phyloP scores from a whole-genome alignment of 306 rosid species.

The Prinsepia uniflora region DNA sequence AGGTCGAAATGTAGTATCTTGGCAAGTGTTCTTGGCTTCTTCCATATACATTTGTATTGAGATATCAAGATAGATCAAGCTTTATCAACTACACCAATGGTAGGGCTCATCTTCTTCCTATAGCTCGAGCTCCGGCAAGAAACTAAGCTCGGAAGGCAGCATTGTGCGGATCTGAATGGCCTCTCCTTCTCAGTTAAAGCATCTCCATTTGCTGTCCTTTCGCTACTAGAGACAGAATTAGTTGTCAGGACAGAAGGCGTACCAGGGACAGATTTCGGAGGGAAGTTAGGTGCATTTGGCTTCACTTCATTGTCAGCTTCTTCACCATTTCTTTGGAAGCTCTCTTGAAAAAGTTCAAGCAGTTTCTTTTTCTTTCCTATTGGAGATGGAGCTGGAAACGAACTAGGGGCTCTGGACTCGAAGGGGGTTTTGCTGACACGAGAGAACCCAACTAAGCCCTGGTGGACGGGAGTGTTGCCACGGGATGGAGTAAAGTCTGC shows the following conservation, averaged over 20 bases:
- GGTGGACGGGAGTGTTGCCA: slow-evolving; percentile 73
- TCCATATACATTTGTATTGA: slow-evolving; percentile 7
- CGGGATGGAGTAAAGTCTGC: slow-evolving; percentile 86
- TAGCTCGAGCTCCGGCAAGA: slow-evolving; percentile 64
- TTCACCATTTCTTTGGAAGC: slow-evolving; percentile 27
- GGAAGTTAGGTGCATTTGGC: slow-evolving; percentile 30
- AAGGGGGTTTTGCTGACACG: slow-evolving; percentile 31
- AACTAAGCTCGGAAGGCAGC: slow-evolving; percentile 81
- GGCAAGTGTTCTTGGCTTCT: slow-evolving; percentile 13
- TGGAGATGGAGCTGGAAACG: slow-evolving; percentile 45
- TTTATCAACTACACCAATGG: slow-evolving; percentile 52
- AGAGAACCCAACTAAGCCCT: slow-evolving; percentile 27
- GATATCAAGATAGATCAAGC: slow-evolving; percentile 16
- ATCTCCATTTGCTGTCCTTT: slow-evolving; percentile 47
- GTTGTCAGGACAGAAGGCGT: slow-evolving; percentile 46
- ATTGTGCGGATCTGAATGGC: slow-evolving; percentile 40
- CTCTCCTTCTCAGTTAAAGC: slow-evolving; percentile 27
- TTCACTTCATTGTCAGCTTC: slow-evolving; percentile 31
- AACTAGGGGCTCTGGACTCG: slow-evolving; percentile 31
- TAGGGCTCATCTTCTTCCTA: slow-evolving; percentile 64
- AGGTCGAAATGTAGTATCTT: slow-evolving; percentile 4
- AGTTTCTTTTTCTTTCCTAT: slow-evolving; percentile 59
- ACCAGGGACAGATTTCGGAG: slow-evolving; percentile 45
- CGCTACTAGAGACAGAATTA: slow-evolving; percentile 52
- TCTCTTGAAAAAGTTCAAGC: slow-evolving; percentile 70